Percentiles rank a stretch among this genome's conserved stretches.
Evolutionary conservation across 2,329 filamentous ascomycete genomes (phyloP).

Genomic region (Tolypocladium inflatum): DNA sequence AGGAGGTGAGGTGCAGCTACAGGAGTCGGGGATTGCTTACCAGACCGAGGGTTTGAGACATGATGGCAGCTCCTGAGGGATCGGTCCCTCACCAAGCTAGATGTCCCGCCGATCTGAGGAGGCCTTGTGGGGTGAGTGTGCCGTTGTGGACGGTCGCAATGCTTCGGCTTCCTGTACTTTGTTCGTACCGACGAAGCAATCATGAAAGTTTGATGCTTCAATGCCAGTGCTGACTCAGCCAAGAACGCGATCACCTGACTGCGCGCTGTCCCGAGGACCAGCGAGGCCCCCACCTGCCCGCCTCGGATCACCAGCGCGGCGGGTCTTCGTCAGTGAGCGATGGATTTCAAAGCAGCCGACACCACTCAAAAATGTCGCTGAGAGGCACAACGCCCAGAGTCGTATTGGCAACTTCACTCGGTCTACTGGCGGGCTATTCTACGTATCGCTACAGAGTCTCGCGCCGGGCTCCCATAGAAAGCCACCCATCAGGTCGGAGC

Average conservation of each 20-base stretch:
- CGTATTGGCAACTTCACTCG: conserved; percentile 16
- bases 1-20: neutral
- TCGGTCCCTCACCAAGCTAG: conserved; percentile 8
- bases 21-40: conserved; percentile 32
- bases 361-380: conserved; percentile 15
- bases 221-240: neutral
- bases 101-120: neutral
- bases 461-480: conserved; percentile 9
- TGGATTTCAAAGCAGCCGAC: conserved; percentile 24
- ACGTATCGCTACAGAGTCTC: conserved; percentile 16
- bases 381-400: conserved; percentile 15
- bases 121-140: neutral
- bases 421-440: conserved; percentile 17
- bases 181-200: neutral
- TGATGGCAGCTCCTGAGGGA: conserved; percentile 27
- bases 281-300: neutral
- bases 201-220: neutral
- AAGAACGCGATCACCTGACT: neutral
- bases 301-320: neutral
- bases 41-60: conserved; percentile 73
- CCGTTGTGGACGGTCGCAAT: neutral
- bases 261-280: neutral
- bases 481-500: neutral
- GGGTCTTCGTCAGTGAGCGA: neutral
- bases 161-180: neutral